Evolutionary conservation across 768 basidiomycete species (phyloP).

Genomic region (Pholiota microspora): DNA sequence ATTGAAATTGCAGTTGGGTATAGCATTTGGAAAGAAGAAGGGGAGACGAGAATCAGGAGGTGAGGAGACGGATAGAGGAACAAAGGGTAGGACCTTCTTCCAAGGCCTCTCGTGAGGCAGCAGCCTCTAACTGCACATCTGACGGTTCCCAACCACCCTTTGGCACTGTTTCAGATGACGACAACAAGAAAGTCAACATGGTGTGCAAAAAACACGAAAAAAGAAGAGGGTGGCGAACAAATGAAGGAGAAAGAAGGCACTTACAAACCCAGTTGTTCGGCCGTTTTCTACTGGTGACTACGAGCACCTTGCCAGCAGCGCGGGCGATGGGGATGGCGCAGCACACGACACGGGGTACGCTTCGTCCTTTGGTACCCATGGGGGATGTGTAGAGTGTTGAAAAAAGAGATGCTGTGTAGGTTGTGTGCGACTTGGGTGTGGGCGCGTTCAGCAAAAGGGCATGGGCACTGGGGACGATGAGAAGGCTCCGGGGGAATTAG

Average conservation of each 20-base stretch:
- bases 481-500: not conserved
- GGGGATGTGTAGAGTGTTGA: conserved; percentile 16
- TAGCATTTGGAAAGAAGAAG: conserved; percentile 24
- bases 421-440: conserved; percentile 13
- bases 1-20: conserved; percentile 14
- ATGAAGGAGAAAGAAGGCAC: conserved; percentile 33
- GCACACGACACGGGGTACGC: conserved; percentile 83
- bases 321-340: conserved; percentile 85
- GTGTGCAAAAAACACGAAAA: conserved; percentile 4
- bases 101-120: conserved; percentile 87
- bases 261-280: conserved; percentile 85
- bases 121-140: conserved; percentile 80
- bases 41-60: conserved; percentile 63
- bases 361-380: conserved; percentile 72
- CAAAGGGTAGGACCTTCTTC: conserved; percentile 95
- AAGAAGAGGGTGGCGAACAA: conserved; percentile 7
- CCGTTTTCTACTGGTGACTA: conserved; percentile 83
- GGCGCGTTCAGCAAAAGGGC: conserved; percentile 23
- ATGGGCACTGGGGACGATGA: not conserved
- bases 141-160: conserved; percentile 90
- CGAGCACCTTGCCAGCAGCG: conserved; percentile 72
- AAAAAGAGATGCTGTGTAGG: conserved; percentile 4
- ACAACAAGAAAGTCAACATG: conserved; percentile 7
- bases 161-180: conserved; percentile 54
- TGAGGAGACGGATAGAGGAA: conserved; percentile 71